Percentiles rank a stretch among this genome's conserved stretches.
Conservation (phyloP, 164 flowering plant genomes). For the Macadamia tetraphylla region DNA sequence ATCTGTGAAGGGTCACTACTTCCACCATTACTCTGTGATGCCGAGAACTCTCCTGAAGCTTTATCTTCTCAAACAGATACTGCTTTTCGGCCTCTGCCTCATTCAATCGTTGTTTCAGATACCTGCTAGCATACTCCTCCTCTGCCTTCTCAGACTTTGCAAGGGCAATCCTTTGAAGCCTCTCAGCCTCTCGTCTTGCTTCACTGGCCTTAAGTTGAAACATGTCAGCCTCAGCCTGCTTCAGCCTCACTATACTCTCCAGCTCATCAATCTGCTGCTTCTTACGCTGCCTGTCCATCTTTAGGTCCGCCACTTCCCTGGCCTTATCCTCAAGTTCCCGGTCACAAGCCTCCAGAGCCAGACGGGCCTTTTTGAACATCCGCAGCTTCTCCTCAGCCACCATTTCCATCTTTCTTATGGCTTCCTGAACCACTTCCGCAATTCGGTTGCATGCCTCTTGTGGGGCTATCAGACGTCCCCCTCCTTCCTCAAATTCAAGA, state of each 20-base stretch:
- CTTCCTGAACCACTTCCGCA: slow-evolving; percentile 93
- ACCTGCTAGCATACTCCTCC: slow-evolving; percentile 77
- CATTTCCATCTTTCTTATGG: slow-evolving; percentile 93
- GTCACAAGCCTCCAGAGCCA: slow-evolving; percentile 76
- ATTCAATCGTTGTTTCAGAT: slow-evolving; percentile 71
- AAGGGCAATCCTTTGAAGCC: slow-evolving; percentile 77
- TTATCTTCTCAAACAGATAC: slow-evolving; percentile 82
- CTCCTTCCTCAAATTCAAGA: slow-evolving; percentile 59
- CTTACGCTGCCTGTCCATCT: slow-evolving; percentile 72
- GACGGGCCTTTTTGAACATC: slow-evolving; percentile 77
- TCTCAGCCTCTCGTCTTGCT: slow-evolving; percentile 90
- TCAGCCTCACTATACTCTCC: slow-evolving; percentile 84
- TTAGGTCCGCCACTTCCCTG: slow-evolving; percentile 66
- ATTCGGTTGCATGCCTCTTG: slow-evolving; percentile 90
- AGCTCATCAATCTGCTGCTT: slow-evolving; percentile 85
- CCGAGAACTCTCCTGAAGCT: slow-evolving; percentile 83
- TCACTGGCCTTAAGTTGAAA: slow-evolving; percentile 92
- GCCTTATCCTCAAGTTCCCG: slow-evolving; percentile 85
- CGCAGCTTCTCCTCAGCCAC: slow-evolving; percentile 92
- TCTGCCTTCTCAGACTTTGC: slow-evolving; percentile 86
- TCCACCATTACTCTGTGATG: slow-evolving; percentile 47
- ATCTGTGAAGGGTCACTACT: slow-evolving; percentile 54
- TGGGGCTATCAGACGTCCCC: slow-evolving; percentile 73
- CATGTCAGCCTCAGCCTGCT: slow-evolving; percentile 97
- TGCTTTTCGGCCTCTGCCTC: slow-evolving; percentile 98